Conservation (phyloP, 106 monocot species). For the Amphibolis antarctica region DNA sequence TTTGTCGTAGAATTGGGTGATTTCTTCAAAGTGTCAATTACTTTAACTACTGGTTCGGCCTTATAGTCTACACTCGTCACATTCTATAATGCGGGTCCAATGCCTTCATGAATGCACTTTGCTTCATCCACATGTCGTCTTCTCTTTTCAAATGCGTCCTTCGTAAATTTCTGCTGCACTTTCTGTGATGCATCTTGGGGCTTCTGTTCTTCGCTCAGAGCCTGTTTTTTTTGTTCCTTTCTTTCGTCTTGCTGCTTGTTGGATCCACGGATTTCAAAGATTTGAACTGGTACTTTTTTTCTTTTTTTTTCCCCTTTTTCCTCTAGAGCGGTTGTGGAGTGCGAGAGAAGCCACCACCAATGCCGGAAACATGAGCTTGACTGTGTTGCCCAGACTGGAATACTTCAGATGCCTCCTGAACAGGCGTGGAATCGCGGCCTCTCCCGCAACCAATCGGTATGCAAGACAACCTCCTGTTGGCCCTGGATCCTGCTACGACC, state of each 20-base stretch:
- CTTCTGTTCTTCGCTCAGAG: no score
- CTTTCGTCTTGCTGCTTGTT: neutral
- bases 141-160: no score
- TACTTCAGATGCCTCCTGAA: slow-evolving; percentile 89
- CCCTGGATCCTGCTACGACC: slow-evolving; percentile 79
- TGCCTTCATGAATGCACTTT: no score
- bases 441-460: slow-evolving; percentile 62
- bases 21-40: no score
- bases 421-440: slow-evolving; percentile 77
- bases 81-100: no score
- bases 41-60: no score
- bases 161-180: no score
- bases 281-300: neutral
- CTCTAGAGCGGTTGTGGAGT: slow-evolving; percentile 82
- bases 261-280: neutral
- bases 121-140: no score
- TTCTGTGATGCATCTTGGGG: no score
- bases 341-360: slow-evolving; percentile 32
- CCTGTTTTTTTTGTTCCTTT: no score
- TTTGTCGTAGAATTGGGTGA: no score
- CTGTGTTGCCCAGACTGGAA: slow-evolving; percentile 54
- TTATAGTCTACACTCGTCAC: no score
- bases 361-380: slow-evolving; percentile 25
- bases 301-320: neutral
- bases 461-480: slow-evolving; percentile 62